A percentile compares a stretch with the other conserved stretches of the same genome.
Evolutionary conservation across 192 early-diverging fungal genomes (phyloP).

Genomic region (Obelidium mucronatum): DNA sequence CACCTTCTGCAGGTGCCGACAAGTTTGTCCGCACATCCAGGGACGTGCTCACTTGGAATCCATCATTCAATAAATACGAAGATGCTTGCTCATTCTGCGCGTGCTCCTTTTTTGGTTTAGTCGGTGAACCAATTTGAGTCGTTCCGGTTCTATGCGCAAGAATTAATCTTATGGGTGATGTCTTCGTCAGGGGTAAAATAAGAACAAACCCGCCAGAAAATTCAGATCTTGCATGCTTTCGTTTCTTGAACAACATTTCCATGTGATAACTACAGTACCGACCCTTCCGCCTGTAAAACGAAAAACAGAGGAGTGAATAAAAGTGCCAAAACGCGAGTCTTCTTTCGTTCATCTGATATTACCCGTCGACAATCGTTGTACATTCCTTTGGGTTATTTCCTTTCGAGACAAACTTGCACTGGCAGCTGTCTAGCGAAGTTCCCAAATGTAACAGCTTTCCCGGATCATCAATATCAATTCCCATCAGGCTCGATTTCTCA

Average conservation of each 20-base stretch:
- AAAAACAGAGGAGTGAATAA: background rate
- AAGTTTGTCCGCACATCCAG: background rate
- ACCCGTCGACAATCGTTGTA: background rate
- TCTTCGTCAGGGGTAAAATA: too few species aligned
- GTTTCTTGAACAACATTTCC: constrained; percentile 28
- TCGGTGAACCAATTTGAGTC: constrained; percentile 1
- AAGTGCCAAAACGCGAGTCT: background rate
- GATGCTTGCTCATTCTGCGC: background rate
- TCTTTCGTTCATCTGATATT: background rate
- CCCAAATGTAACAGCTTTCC: constrained; percentile 52
- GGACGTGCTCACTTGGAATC: constrained; percentile 11
- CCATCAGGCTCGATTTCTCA: constrained; percentile 42
- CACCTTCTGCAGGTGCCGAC: background rate
- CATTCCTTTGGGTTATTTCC: constrained; percentile 3
- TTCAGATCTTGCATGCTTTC: constrained; percentile 4
- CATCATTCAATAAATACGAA: constrained; percentile 1
- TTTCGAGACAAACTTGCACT: constrained; percentile 38
- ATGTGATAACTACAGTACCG: constrained; percentile 18
- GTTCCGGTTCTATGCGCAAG: constrained; percentile 21
- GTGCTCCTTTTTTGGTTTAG: constrained; percentile 18
- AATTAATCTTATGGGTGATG: too few species aligned
- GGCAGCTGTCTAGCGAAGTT: constrained; percentile 31
- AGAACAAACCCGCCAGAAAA: constrained; percentile 17
- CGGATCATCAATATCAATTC: constrained; percentile 39
- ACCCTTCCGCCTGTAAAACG: constrained; percentile 6